These are phyloP conservation scores for Boletus sp. DNA, from an alignment of 1,284 basidiomycete genomes.

Conservation along the genomic window DNA sequence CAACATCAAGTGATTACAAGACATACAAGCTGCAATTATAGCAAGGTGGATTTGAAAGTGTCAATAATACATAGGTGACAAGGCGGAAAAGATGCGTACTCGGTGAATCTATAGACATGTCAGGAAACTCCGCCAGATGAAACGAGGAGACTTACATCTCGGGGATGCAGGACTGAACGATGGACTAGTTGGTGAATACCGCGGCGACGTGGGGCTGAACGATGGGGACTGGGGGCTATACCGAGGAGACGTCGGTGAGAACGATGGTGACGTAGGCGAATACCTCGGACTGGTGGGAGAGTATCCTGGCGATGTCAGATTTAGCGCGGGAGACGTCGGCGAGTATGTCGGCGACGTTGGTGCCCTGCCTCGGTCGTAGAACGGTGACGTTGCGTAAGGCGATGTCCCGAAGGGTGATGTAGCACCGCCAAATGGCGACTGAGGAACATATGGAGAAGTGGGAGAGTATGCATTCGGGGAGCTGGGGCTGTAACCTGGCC, in stretches of 20 bases:
- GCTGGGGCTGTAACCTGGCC: slow-evolving; percentile 79
- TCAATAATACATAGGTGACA: slow-evolving; percentile 26
- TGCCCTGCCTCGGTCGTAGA: slow-evolving; percentile 67
- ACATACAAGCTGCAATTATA: slow-evolving; percentile 59
- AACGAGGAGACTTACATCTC: slow-evolving; percentile 59
- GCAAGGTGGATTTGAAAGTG: slow-evolving; percentile 12
- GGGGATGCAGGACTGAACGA: slow-evolving; percentile 88
- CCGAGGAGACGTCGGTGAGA: slow-evolving; percentile 83
- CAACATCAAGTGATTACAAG: background rate
- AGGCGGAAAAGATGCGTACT: slow-evolving; percentile 52
- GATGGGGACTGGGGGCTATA: slow-evolving; percentile 84
- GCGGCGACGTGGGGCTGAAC: slow-evolving; percentile 84
- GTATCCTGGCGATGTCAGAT: slow-evolving; percentile 81
- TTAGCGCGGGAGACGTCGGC: slow-evolving; percentile 81
- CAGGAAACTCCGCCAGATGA: slow-evolving; percentile 17
- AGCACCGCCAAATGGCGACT: slow-evolving; percentile 65
- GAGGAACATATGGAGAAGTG: slow-evolving; percentile 85
- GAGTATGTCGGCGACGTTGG: slow-evolving; percentile 86
- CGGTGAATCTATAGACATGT: slow-evolving; percentile 66
- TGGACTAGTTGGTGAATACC: slow-evolving; percentile 84
- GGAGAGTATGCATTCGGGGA: slow-evolving; percentile 86
- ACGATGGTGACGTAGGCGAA: slow-evolving; percentile 84
- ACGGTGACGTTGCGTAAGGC: slow-evolving; percentile 79
- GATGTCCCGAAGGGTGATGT: slow-evolving; percentile 62
- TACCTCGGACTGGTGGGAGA: slow-evolving; percentile 89